Conservation (phyloP, 106 monocot species). For the Allium sativum region DNA sequence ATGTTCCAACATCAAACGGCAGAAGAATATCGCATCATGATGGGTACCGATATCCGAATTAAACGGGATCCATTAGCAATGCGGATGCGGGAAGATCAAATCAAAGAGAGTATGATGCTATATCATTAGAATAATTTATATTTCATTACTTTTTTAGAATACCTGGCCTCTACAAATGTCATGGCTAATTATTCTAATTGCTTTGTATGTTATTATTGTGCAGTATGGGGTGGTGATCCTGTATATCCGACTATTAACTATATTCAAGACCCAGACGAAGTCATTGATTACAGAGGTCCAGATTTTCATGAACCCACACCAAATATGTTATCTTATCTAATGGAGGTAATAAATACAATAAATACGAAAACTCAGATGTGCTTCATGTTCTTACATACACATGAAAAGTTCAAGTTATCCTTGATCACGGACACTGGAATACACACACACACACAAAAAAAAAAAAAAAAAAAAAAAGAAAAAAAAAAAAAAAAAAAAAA, state of each 20-base stretch:
- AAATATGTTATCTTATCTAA: slow-evolving; percentile 62
- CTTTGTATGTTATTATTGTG: slow-evolving; percentile 3
- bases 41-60: slow-evolving; percentile 85
- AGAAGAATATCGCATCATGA: slow-evolving; percentile 95
- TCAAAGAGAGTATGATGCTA: slow-evolving; percentile 74
- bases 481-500: no score
- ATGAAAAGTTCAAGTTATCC: no score
- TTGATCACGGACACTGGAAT: no score
- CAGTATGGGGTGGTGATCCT: slow-evolving; percentile 99
- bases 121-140: background rate
- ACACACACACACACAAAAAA: no score
- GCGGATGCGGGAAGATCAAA: slow-evolving; percentile 85
- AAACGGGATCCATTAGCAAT: slow-evolving; percentile 81
- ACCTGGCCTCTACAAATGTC: background rate
- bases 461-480: no score
- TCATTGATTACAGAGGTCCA: slow-evolving; percentile 83
- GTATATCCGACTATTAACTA: slow-evolving; percentile 97
- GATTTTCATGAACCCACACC: slow-evolving; percentile 99
- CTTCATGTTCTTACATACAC: no score
- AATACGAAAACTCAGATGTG: no score
- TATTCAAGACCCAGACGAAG: slow-evolving; percentile 90
- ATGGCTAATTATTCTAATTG: background rate
- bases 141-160: background rate
- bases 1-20: slow-evolving; percentile 96
- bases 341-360: slow-evolving; percentile 49